These are phyloP conservation scores for Tetrapyrgos nigripes DNA, from an alignment of 1,284 basidiomycete species.

Conservation along the genomic window DNA sequence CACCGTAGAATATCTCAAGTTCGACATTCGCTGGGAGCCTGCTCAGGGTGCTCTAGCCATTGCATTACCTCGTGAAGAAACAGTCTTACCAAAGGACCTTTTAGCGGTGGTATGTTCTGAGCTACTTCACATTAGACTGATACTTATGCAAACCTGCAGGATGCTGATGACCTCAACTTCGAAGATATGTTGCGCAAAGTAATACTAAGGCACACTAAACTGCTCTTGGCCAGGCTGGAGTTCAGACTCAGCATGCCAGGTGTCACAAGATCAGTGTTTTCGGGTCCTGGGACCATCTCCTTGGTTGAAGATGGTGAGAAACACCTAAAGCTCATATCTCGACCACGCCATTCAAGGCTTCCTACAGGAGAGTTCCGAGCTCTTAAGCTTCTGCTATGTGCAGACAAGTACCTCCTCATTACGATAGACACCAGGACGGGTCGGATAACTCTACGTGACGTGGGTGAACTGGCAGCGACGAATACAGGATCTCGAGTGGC, in stretches of 20 bases:
- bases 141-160: slow-evolving; percentile 41
- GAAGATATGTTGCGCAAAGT: slow-evolving; percentile 65
- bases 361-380: slow-evolving; percentile 56
- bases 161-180: slow-evolving; percentile 73
- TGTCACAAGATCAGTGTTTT: slow-evolving; percentile 59
- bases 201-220: slow-evolving; percentile 65
- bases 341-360: neutral
- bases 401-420: slow-evolving; percentile 73
- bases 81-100: slow-evolving; percentile 44
- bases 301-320: slow-evolving; percentile 60
- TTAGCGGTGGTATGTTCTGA: slow-evolving; percentile 51
- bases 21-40: slow-evolving; percentile 73
- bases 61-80: slow-evolving; percentile 50
- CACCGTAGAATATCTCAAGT: slow-evolving; percentile 68
- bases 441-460: slow-evolving; percentile 71
- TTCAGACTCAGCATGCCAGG: slow-evolving; percentile 54
- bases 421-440: slow-evolving; percentile 79
- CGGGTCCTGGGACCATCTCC: slow-evolving; percentile 59
- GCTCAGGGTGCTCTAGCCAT: slow-evolving; percentile 65
- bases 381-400: slow-evolving; percentile 70
- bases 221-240: slow-evolving; percentile 62
- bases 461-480: slow-evolving; percentile 75
- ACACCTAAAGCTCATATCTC: neutral
- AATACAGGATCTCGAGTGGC: slow-evolving; percentile 69
- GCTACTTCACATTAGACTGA: neutral